Evolutionary conservation across 805 yeast species (phyloP).

Genomic region (Candida ponderosae): DNA sequence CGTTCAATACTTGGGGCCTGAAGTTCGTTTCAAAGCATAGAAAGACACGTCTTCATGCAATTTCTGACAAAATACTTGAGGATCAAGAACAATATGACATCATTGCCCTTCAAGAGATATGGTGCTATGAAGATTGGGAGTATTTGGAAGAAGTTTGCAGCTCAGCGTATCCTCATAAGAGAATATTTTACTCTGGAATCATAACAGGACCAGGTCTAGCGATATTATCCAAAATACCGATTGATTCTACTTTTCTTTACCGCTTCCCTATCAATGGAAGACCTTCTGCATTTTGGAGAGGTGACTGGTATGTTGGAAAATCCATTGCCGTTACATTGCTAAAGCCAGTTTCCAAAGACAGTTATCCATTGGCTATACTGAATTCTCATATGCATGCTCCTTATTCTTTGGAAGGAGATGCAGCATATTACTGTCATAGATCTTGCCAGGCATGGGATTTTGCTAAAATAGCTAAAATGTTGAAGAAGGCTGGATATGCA

Average conservation of each 20-base stretch:
- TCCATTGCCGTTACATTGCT: slow-evolving; percentile 70
- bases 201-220: slow-evolving; percentile 91
- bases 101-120: slow-evolving; percentile 89
- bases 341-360: slow-evolving; percentile 37
- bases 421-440: slow-evolving; percentile 83
- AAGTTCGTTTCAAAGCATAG: slow-evolving; percentile 75
- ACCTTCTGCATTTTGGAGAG: slow-evolving; percentile 87
- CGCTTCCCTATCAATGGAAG: slow-evolving; percentile 90
- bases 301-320: slow-evolving; percentile 97
- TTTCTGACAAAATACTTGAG: slow-evolving; percentile 54
- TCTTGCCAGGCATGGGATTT: slow-evolving; percentile 97
- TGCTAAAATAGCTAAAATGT: slow-evolving; percentile 52
- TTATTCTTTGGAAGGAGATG: slow-evolving; percentile 74
- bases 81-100: slow-evolving; percentile 56
- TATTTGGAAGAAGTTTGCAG: slow-evolving; percentile 41
- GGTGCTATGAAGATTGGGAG: slow-evolving; percentile 84
- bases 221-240: slow-evolving; percentile 75
- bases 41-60: slow-evolving; percentile 55
- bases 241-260: slow-evolving; percentile 68
- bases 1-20: slow-evolving; percentile 86
- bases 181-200: slow-evolving; percentile 77
- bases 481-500: slow-evolving; percentile 70
- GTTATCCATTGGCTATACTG: slow-evolving; percentile 62
- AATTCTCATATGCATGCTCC: slow-evolving; percentile 99
- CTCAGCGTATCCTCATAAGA: slow-evolving; percentile 47